Base-by-base conservation (phyloP, 257 asterid species). In the Ilex asprella region DNA sequence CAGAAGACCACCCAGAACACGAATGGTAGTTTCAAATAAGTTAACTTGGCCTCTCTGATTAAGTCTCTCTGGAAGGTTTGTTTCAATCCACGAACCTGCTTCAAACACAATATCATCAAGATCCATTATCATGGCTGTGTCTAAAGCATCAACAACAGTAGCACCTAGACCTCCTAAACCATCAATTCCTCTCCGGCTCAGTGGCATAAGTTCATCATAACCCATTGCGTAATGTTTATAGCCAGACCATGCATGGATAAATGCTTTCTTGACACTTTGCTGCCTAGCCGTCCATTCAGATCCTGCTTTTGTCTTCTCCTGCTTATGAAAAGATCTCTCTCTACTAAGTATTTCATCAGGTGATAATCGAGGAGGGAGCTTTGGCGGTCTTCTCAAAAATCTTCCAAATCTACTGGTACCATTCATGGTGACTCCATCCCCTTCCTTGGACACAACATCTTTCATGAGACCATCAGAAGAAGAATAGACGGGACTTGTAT, bases 151-250 rank as follows among this genome's bases (percentile, higher is more conserved):
- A 59, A 89, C 87, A 56, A 89, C 15, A 8, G 99, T 89, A 67
- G 97, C 99, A 70, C 99, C 97, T 67, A 93, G 73, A 69, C 99
- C 97, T 69, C 99, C 97, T 71, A 93, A 77, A 51, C 95, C 91
- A 64, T 93, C 90, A 63, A 66, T 55, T 65, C 99, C 99, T 73
- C 78, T 76, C 31, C 64, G 82, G 83, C 95, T 93, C 63, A 89
- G 53, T 55, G 96, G 99, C 96, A 89, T 93, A 73, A 93, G 95
- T 72, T 93, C 97, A 75, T 93, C 97, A 67, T 83, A 81, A 41
- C 97, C 97, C 95, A 87, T 93, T 16, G 96, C 85, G 69, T 83
- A 76, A 49, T 56, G 61, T 56, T 69, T 79, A 74, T 93, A 93
- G 55, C 96, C 97, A 63, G 96, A 82, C 99, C 99, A 93, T 31